phyloP scores from a whole-genome alignment of 208 protist species.

The Spironucleus salmonicida region DNA sequence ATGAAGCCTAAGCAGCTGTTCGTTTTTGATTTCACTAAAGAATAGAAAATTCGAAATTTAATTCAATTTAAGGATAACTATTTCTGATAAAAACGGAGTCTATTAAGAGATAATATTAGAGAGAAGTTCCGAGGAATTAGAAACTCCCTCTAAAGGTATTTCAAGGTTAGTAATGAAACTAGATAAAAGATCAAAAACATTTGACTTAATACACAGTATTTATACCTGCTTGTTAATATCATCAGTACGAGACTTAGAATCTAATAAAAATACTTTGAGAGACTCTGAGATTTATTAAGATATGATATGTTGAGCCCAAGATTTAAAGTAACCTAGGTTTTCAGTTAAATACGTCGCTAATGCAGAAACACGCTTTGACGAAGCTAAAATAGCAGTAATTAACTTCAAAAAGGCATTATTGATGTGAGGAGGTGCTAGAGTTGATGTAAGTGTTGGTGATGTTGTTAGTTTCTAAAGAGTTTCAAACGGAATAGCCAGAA shows the following conservation, averaged over 20 bases:
- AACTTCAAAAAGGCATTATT: constrained; percentile 19
- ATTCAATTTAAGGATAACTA: constrained; percentile 1
- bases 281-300: background rate
- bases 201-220: background rate
- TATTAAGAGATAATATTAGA: constrained; percentile 12
- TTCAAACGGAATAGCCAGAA: constrained; percentile 2
- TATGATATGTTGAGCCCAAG: background rate
- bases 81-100: constrained; percentile 2
- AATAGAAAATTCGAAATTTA: background rate
- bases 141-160: constrained; percentile 1
- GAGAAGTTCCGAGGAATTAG: background rate
- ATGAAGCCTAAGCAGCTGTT: no score
- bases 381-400: background rate
- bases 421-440: background rate
- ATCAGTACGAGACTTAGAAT: background rate
- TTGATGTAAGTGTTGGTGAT: background rate
- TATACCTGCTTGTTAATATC: background rate
- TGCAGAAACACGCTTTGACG: background rate
- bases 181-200: background rate
- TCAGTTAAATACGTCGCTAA: background rate
- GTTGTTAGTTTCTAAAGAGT: background rate
- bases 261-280: background rate
- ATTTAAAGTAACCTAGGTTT: background rate
- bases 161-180: background rate
- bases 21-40: no score